A percentile compares a stretch with the other conserved stretches of the same genome.
phyloP scores from a whole-genome alignment of 2,329 filamentous ascomycete genomes.

The Ustilaginoidea virens region DNA sequence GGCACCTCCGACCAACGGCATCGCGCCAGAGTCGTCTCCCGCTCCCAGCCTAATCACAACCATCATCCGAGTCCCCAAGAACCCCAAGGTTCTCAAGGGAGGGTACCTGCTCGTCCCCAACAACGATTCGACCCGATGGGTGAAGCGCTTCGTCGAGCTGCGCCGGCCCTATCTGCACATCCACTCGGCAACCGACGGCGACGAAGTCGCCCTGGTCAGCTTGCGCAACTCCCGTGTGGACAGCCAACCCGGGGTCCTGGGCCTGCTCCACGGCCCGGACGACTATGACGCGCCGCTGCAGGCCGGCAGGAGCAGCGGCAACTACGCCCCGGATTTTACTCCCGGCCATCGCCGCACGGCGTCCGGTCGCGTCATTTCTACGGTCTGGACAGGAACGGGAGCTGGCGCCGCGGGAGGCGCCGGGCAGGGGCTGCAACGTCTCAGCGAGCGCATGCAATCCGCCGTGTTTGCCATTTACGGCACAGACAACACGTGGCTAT shows the following conservation, averaged over 20 bases:
- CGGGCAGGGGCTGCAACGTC: constrained; percentile 30
- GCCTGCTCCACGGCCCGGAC: constrained; percentile 45
- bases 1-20: constrained; percentile 51
- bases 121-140: constrained; percentile 68
- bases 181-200: constrained; percentile 70
- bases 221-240: constrained; percentile 83
- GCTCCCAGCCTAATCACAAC: constrained; percentile 57
- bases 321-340: constrained; percentile 19
- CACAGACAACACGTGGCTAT: constrained; percentile 87
- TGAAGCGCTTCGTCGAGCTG: constrained; percentile 85
- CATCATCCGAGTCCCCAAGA: constrained; percentile 66
- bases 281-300: constrained; percentile 19
- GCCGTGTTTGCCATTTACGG: constrained; percentile 92
- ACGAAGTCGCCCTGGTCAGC: constrained; percentile 81
- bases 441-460: constrained; percentile 44
- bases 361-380: constrained; percentile 38
- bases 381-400: constrained; percentile 35
- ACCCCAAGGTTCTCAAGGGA: constrained; percentile 65
- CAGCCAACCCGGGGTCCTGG: constrained; percentile 74
- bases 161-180: constrained; percentile 84
- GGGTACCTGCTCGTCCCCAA: constrained; percentile 81
- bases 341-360: constrained; percentile 32
- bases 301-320: constrained; percentile 10
- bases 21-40: constrained; percentile 27
- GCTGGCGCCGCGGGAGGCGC: constrained; percentile 11